Conservation (phyloP, 2,329 filamentous ascomycete genomes). For the Colletotrichum somersetense region DNA sequence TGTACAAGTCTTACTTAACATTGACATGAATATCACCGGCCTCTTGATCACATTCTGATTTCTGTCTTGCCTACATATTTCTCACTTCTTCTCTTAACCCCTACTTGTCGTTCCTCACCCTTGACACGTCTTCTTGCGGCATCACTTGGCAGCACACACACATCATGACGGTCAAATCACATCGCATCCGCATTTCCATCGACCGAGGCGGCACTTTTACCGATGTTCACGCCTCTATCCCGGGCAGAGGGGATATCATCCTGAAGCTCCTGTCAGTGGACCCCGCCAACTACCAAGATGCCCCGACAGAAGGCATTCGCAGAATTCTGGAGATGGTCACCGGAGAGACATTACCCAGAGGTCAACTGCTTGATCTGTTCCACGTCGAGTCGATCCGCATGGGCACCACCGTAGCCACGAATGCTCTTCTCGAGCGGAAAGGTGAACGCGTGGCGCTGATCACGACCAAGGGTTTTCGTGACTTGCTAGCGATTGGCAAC, state of each 20-base stretch:
- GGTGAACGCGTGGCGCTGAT: constrained; percentile 79
- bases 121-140: constrained; percentile 13
- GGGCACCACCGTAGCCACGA: constrained; percentile 86
- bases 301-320: constrained; percentile 79
- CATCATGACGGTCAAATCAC: constrained; percentile 44
- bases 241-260: constrained; percentile 74
- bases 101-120: not conserved
- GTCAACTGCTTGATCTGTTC: constrained; percentile 51
- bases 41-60: not conserved
- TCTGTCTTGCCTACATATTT: constrained; percentile 2
- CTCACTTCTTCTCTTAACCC: constrained; percentile 17
- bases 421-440: constrained; percentile 80
- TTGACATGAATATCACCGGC: constrained; percentile 9
- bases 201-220: constrained; percentile 70
- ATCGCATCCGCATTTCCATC: constrained; percentile 49
- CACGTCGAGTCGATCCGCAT: constrained; percentile 76
- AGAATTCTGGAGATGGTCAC: constrained; percentile 54
- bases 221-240: constrained; percentile 76
- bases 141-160: constrained; percentile 15
- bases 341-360: constrained; percentile 50
- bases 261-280: constrained; percentile 81
- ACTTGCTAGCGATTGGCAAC: constrained; percentile 79
- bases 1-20: not conserved
- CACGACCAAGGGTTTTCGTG: constrained; percentile 79
- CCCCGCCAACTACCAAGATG: constrained; percentile 79